These are phyloP conservation scores for Plectosphaerella plurivora DNA, from an alignment of 2,329 filamentous ascomycete species.

Conservation along the genomic window DNA sequence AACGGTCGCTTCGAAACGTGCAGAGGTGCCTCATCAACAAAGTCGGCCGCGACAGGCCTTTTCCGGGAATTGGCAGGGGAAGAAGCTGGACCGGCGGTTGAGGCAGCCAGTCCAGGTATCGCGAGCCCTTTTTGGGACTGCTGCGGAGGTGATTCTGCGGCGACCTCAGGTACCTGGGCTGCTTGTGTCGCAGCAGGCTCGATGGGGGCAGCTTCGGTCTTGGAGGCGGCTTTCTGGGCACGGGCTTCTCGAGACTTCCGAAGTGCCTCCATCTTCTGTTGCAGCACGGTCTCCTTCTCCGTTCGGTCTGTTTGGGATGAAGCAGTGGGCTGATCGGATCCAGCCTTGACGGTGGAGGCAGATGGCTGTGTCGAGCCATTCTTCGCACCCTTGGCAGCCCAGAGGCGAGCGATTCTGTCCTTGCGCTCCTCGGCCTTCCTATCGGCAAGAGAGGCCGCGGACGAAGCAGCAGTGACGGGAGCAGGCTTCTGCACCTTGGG, in stretches of 20 bases:
- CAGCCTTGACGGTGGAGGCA: not conserved
- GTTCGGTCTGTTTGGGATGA: conserved; percentile 31
- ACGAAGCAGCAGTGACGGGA: conserved; percentile 9
- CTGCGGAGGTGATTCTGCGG: too few relatives aligned
- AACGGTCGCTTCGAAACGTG: conserved; percentile 55
- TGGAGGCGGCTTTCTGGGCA: conserved; percentile 27
- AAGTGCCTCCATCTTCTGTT: conserved; percentile 74
- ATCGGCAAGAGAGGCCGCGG: not conserved
- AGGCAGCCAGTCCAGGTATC: too few relatives aligned
- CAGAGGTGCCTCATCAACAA: conserved; percentile 50
- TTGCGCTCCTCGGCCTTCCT: conserved; percentile 58
- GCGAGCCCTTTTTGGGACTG: too few relatives aligned
- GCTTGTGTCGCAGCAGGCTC: conserved; percentile 9
- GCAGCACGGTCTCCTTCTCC: conserved; percentile 68
- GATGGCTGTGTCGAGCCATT: conserved; percentile 4
- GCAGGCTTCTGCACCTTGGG: not conserved
- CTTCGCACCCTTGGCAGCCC: conserved; percentile 59
- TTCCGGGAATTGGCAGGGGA: conserved; percentile 28
- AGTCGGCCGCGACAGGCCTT: conserved; percentile 61
- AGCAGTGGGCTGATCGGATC: conserved; percentile 4
- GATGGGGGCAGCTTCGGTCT: conserved; percentile 2
- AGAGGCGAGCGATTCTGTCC: conserved; percentile 69
- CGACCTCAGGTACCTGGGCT: not conserved
- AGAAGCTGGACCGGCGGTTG: conserved; percentile 1
- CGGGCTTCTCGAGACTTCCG: conserved; percentile 51